Percentiles rank a stretch among this genome's conserved stretches.
These are phyloP conservation scores for Pichia cephalocereana DNA, from an alignment of 805 yeast genomes.

Conservation along the genomic window DNA sequence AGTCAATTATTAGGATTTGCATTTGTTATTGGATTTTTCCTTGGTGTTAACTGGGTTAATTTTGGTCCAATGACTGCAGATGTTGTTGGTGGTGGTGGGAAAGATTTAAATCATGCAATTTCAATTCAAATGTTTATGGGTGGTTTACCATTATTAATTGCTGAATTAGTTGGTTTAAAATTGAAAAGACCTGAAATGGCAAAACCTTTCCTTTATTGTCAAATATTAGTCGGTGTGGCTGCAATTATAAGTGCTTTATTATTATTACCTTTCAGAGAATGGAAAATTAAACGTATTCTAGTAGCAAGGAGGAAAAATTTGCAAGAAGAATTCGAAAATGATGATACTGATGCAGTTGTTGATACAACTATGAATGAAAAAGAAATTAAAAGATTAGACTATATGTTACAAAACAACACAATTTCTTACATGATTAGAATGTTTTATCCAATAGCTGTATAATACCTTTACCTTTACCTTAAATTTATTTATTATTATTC, in stretches of 20 bases:
- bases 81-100: constrained; percentile 25
- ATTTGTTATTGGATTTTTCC: constrained; percentile 33
- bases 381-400: constrained; percentile 6
- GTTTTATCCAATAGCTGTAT: constrained; percentile 24
- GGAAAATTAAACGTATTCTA: constrained; percentile 38
- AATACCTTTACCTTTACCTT: too few relatives aligned
- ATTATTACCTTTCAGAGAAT: constrained; percentile 45
- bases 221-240: constrained; percentile 46
- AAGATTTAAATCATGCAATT: constrained; percentile 22
- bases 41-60: constrained; percentile 38
- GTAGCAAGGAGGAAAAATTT: constrained; percentile 14
- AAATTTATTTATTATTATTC: too few relatives aligned
- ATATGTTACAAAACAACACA: constrained; percentile 6
- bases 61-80: constrained; percentile 29
- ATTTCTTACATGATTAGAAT: constrained; percentile 13
- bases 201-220: constrained; percentile 49
- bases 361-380: neutral
- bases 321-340: neutral
- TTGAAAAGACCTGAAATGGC: constrained; percentile 18
- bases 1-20: constrained; percentile 34
- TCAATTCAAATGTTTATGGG: constrained; percentile 19
- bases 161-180: constrained; percentile 26
- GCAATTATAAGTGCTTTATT: constrained; percentile 35
- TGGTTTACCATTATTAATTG: constrained; percentile 24
- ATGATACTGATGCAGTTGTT: neutral